Conservation (phyloP, 495 filamentous ascomycete species). For the Letharia columbiana region DNA sequence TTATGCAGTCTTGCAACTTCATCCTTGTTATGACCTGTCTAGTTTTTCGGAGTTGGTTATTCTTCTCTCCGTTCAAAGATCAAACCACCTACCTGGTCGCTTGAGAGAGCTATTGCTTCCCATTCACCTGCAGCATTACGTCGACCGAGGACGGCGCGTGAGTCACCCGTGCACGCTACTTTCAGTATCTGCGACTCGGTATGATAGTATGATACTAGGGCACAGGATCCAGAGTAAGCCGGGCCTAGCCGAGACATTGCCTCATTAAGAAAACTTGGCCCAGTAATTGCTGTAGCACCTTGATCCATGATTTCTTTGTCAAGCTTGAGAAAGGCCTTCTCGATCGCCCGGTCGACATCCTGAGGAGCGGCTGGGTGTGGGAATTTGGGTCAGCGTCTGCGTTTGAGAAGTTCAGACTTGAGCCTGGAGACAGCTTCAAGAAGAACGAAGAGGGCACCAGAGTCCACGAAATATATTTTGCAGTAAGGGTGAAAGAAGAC, state of each 20-base stretch:
- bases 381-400: neutral
- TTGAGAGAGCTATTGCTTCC: slow-evolving; percentile 42
- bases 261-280: slow-evolving; percentile 25
- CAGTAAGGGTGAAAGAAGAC: too few relatives aligned
- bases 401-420: neutral
- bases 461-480: neutral
- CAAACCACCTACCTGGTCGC: neutral
- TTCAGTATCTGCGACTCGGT: slow-evolving; percentile 39
- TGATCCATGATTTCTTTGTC: slow-evolving; percentile 43
- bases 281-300: slow-evolving; percentile 29
- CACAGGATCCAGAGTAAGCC: slow-evolving; percentile 51
- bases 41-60: slow-evolving; percentile 35
- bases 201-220: slow-evolving; percentile 50
- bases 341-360: slow-evolving; percentile 36
- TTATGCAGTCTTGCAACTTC: slow-evolving; percentile 42
- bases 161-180: slow-evolving; percentile 53
- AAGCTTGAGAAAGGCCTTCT: slow-evolving; percentile 39
- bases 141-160: slow-evolving; percentile 51
- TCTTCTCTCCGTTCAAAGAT: neutral
- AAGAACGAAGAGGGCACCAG: neutral
- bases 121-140: slow-evolving; percentile 38
- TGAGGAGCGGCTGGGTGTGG: slow-evolving; percentile 20
- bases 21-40: slow-evolving; percentile 46
- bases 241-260: slow-evolving; percentile 35
- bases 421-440: neutral